These are phyloP conservation scores for Monosporascus sp. DNA, from an alignment of 2,329 filamentous ascomycete genomes.

Conservation along the genomic window DNA sequence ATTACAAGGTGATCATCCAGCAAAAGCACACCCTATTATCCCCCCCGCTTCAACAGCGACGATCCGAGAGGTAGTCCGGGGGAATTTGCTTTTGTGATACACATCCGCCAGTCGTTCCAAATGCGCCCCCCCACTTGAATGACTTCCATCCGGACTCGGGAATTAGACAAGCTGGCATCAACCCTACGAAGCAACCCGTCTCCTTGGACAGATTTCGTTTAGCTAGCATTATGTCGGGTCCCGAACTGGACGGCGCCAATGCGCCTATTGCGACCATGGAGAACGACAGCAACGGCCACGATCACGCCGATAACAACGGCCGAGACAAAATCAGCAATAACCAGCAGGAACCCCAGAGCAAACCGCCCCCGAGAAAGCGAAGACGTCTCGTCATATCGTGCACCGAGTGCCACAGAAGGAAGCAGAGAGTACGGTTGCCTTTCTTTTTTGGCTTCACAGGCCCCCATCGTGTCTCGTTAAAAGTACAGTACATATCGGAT, in stretches of 20 bases:
- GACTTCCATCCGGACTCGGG: too few species aligned
- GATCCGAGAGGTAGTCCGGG: too few species aligned
- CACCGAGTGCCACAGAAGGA: slow-evolving; percentile 58
- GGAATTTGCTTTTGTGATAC: too few species aligned
- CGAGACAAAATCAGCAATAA: not conserved
- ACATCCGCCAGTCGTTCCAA: too few species aligned
- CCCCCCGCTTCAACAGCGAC: too few species aligned
- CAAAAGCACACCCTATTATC: too few species aligned
- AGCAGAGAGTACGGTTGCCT: slow-evolving; percentile 45
- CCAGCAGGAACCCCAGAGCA: slow-evolving; percentile 10
- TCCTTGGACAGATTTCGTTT: not conserved
- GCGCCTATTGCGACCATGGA: slow-evolving; percentile 6
- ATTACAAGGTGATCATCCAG: too few species aligned
- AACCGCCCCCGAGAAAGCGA: slow-evolving; percentile 47
- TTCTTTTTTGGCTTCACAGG: not conserved
- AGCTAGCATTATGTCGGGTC: slow-evolving; percentile 14
- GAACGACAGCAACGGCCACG: not conserved
- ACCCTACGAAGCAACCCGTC: not conserved
- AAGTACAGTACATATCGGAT: slow-evolving; percentile 1
- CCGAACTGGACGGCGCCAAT: slow-evolving; percentile 12
- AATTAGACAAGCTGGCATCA: not conserved
- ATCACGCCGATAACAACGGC: slow-evolving; percentile 1
- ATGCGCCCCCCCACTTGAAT: too few species aligned
- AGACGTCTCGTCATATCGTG: slow-evolving; percentile 58
- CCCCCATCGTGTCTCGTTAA: not conserved